phyloP scores from a whole-genome alignment of 495 filamentous ascomycete species.

The Daldinia concentrica region DNA sequence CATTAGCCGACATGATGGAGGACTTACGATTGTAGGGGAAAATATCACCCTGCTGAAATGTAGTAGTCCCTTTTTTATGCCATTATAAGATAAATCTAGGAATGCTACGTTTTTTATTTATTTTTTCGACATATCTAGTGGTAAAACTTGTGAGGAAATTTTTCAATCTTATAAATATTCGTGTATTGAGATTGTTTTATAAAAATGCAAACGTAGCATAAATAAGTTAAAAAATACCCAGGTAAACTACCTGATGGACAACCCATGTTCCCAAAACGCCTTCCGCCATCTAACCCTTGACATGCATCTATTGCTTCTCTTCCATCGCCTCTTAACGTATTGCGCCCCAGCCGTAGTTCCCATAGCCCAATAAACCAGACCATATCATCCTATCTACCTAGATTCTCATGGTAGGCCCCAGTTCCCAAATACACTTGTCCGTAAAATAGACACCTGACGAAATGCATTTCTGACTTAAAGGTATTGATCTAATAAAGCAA shows the following conservation, averaged over 20 bases:
- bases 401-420: not conserved
- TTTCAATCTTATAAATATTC: not conserved
- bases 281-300: conserved; percentile 18
- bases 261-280: conserved; percentile 11
- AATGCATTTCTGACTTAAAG: conserved; percentile 27
- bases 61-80: not conserved
- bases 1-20: conserved; percentile 66
- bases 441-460: conserved; percentile 4
- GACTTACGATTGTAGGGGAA: conserved; percentile 60
- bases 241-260: not conserved
- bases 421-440: conserved; percentile 7
- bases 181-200: not conserved
- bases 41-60: not conserved
- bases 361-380: conserved; percentile 1
- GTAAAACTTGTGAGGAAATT: not conserved
- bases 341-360: conserved; percentile 17
- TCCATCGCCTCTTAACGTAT: conserved; percentile 3
- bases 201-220: not conserved
- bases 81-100: not conserved
- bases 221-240: not conserved
- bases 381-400: conserved; percentile 10
- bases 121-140: not conserved
- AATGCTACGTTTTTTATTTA: not conserved
- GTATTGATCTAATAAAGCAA: conserved; percentile 31
- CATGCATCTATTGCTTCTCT: conserved; percentile 11